Base-by-base conservation (phyloP, 805 yeast species). In the Wickerhamiella australiensis region DNA sequence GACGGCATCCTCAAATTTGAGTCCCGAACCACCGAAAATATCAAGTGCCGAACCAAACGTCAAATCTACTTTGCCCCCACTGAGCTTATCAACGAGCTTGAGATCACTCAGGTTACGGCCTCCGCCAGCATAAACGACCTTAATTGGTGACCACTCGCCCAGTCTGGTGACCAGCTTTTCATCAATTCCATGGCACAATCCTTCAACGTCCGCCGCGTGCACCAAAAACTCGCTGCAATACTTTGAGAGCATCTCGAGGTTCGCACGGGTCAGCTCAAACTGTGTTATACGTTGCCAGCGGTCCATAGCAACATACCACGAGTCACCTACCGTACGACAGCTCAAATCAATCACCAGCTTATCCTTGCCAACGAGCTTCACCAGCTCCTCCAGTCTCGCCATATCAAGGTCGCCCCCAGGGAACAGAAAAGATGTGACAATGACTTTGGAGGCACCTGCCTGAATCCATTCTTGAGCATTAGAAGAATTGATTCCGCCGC, bases 171-270 rank as follows among this genome's bases (percentile, higher is more conserved):
- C 96, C 40, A 92, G 69, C 15, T 78, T 75, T 60, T 80, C 79
- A 60, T 92, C 99, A 29, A 92, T 84, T 0, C 99, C 99, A 38
- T 78, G 75, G 63, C 98, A 92, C 15, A 92, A 71, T 0, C 99
- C 99, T 66, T 92, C 99, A 2, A 92, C 97, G 65, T 92, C 98
- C 0, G 98, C 99, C 2, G 98, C 98, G 67, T 92, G 99, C 15
- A 92, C 81, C 49, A 92, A 68, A 60, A 90, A 85, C 66, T 92
- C 98, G 55, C 78, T 75, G 59, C 96, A 85, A 65, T 81, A 85
- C 45, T 69, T 50, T 7, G 80, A 66, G 36, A 92, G 71, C 43
- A 65, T 53, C 3, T 58, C 61, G 52, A 92, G 74, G 23, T 82
- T 74, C 22, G 73, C 75, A 46, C 65, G 62, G 45, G 69, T 70